Evolutionary conservation across 352 stramenopile genomes (phyloP), one percentile per base, ranked within the genome.

Genomic region (Phytophthora multivora): DNA sequence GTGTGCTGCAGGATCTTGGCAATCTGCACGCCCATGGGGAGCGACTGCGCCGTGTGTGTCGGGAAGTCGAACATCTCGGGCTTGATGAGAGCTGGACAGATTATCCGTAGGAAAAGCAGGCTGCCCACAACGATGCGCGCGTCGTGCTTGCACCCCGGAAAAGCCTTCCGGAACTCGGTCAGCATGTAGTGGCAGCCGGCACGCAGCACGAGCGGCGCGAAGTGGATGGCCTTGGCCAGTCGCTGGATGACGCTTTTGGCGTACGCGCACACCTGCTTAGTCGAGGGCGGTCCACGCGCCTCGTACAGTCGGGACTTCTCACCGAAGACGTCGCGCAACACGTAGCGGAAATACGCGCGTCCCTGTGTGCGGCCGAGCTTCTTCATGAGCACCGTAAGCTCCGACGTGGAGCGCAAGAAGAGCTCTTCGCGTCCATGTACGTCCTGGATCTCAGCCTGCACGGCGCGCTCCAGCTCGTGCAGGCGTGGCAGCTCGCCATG

Each of bases 1-100:
- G 86, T 89, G 69, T 82, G 73, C 63, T 95, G 86, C 19, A 95
- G 63, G 41, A 95, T 71, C 71, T 92, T 93, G 64, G 86, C 84
- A 55, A 95, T 79, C 66, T 92, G 83, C 33, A 93, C 79, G 51
- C 77, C 80, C 19, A 73, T 62, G 4, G 75, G 72, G 1, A 89
- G 69, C 5, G 86, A 86, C 50, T 67, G 61, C 21, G 70, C 40
- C 9, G 74, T 80, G 55, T 93, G 84, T 2, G 73, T 65, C 31
- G 75, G 57, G 54, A 92, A 95, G 46, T 86, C 86, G 30, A 95
- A 85, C 42, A 89, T 69, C 57, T 93, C 83, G 13, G 86, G 86
- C 69, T 95, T 95, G 70, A 95, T 76, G 28, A 95, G 74, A 18
- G 86, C 79, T 1, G 86, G 86, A 28, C 80, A 90, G 16, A 95